Evolutionary conservation across 192 early-diverging fungal species (phyloP).

Genomic region (Podila horticola): DNA sequence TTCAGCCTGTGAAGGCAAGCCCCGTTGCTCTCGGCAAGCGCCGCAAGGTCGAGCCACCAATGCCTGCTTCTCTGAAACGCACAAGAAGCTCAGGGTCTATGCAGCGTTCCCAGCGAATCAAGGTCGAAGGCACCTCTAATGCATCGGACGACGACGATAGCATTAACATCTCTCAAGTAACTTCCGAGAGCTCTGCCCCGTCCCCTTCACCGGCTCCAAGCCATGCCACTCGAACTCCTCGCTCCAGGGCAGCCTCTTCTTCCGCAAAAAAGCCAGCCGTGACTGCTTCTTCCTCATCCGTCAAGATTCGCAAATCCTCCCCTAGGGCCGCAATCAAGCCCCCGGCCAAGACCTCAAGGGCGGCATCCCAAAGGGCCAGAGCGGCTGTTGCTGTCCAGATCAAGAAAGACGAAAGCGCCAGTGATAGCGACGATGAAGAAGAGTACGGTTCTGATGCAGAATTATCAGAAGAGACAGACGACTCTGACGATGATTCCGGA

Average conservation of each 20-base stretch:
- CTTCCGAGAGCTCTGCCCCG: not conserved
- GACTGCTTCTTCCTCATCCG: not conserved
- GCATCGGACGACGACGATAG: constrained; percentile 2
- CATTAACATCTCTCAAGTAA: not conserved
- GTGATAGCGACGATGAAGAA: constrained; percentile 13
- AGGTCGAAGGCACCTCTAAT: constrained; percentile 1
- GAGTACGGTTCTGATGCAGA: constrained; percentile 8
- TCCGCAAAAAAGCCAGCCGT: not conserved
- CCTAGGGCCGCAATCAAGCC: not conserved
- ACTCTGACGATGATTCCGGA: constrained; percentile 3
- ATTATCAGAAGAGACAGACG: constrained; percentile 10
- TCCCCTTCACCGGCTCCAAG: not conserved
- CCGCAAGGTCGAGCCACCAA: constrained; percentile 14
- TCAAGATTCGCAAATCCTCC: not conserved
- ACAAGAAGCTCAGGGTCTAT: constrained; percentile 14
- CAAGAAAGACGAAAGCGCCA: constrained; percentile 1
- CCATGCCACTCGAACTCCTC: not conserved
- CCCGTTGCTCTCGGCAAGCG: constrained; percentile 39
- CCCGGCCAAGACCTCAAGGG: constrained; percentile 3
- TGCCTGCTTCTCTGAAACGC: constrained; percentile 16
- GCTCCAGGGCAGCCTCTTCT: not conserved
- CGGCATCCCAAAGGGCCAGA: constrained; percentile 21
- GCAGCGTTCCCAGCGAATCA: not conserved
- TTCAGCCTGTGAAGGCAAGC: constrained; percentile 9
- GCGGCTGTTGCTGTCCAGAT: constrained; percentile 15